Evolutionary conservation across 148 eudicot species (phyloP).

Genomic region (Vaccinium macrocarpon): DNA sequence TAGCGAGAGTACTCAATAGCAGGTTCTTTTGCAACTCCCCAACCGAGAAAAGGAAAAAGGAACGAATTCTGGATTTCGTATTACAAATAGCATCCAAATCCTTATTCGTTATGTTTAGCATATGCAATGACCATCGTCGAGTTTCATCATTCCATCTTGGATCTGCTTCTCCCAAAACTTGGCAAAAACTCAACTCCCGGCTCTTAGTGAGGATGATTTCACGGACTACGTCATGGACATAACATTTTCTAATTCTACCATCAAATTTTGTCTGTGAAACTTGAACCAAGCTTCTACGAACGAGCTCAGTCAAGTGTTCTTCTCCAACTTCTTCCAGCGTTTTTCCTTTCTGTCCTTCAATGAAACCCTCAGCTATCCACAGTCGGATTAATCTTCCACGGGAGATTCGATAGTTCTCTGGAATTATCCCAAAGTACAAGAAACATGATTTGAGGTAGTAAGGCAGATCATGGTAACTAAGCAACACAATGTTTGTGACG

Average conservation of each 20-base stretch:
- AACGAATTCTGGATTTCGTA: background rate
- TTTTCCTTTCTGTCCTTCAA: background rate
- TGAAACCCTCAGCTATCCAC: slow-evolving; percentile 10
- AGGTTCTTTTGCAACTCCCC: background rate
- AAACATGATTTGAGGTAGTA: background rate
- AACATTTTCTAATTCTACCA: background rate
- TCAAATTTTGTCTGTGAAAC: background rate
- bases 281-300: slow-evolving; percentile 6
- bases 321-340: slow-evolving; percentile 2
- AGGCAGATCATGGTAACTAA: background rate
- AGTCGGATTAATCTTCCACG: background rate
- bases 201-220: background rate
- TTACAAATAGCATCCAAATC: background rate
- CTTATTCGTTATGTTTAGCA: background rate
- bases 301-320: background rate
- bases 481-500: too few relatives aligned
- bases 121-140: background rate
- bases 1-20: background rate
- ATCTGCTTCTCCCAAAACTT: background rate
- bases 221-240: background rate
- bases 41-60: background rate
- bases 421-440: background rate
- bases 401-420: background rate
- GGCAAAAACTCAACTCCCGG: background rate
- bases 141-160: background rate